Evolutionary conservation across 768 basidiomycete species (phyloP).

Genomic region (Mycena alexandri): DNA sequence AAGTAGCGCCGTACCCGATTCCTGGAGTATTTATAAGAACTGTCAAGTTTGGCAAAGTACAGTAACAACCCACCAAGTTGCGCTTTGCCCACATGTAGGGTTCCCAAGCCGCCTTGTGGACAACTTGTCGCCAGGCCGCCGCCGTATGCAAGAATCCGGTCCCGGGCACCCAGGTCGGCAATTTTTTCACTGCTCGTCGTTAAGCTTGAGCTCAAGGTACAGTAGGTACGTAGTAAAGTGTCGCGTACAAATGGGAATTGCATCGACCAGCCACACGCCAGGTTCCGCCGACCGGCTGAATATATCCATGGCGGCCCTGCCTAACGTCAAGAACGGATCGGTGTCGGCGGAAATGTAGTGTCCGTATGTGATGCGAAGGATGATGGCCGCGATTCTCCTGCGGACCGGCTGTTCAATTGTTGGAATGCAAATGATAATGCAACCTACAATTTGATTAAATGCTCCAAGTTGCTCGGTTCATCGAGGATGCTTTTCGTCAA

Average conservation of each 20-base stretch:
- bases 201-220: not conserved
- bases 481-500: not conserved
- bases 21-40: too few relatives aligned
- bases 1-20: constrained; percentile 4
- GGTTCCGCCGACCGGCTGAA: constrained; percentile 8
- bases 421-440: not conserved
- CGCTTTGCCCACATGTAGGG: not conserved
- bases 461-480: not conserved
- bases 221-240: not conserved
- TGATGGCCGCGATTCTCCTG: constrained; percentile 5
- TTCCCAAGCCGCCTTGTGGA: constrained; percentile 1
- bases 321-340: not conserved
- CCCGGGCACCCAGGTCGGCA: constrained; percentile 24
- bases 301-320: constrained; percentile 7
- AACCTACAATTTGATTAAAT: not conserved
- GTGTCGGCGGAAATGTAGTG: constrained; percentile 12
- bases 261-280: constrained; percentile 15
- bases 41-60: too few relatives aligned
- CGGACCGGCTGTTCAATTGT: not conserved
- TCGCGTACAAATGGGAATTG: not conserved
- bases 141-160: not conserved
- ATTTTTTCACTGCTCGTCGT: constrained; percentile 12
- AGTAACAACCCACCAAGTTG: too few relatives aligned
- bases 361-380: constrained; percentile 22
- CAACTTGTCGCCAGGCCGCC: constrained; percentile 1